phyloP scores from a whole-genome alignment of 345 rosid genomes.

The Eutrema yunnanense region DNA sequence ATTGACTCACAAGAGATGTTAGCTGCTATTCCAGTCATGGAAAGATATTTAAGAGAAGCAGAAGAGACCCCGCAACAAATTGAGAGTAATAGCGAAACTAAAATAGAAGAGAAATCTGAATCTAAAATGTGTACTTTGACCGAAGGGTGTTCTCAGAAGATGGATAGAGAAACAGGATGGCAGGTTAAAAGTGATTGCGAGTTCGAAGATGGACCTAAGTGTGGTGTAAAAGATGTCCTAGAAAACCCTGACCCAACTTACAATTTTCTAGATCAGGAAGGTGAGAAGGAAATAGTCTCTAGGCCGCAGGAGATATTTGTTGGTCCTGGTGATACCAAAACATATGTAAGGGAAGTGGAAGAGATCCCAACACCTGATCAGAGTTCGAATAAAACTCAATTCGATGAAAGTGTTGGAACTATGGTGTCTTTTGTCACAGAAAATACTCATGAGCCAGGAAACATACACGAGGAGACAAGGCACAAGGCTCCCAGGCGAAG shows the following conservation, averaged over 20 bases:
- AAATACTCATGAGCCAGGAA: conserved; percentile 8
- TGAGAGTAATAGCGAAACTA: conserved; percentile 18
- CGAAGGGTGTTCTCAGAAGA: conserved; percentile 9
- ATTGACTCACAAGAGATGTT: conserved; percentile 26
- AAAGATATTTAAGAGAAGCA: conserved; percentile 25
- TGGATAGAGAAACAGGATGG: conserved; percentile 12
- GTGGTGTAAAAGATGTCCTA: conserved; percentile 9
- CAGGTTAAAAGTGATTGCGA: conserved; percentile 13
- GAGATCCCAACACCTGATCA: conserved; percentile 32
- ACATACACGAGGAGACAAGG: conserved; percentile 7
- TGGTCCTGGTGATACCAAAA: conserved; percentile 24
- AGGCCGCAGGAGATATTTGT: conserved; percentile 20
- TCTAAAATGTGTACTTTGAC: conserved; percentile 7
- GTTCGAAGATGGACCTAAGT: conserved; percentile 11
- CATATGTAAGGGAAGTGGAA: conserved; percentile 29
- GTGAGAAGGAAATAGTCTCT: conserved; percentile 23
- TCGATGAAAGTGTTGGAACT: conserved; percentile 22
- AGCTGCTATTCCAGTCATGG: conserved; percentile 27
- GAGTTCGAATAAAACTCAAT: conserved; percentile 1
- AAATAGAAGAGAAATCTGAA: conserved; percentile 16
- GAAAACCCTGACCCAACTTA: conserved; percentile 21
- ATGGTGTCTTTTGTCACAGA: conserved; percentile 20
- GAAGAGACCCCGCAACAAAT: conserved; percentile 33
- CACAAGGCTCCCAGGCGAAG: conserved; percentile 33
- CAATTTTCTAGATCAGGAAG: conserved; percentile 34